A percentile compares a stretch with the other conserved stretches of the same genome.
Conservation (phyloP, 1,284 basidiomycete genomes). For the Ceratobasidium papillatum region DNA sequence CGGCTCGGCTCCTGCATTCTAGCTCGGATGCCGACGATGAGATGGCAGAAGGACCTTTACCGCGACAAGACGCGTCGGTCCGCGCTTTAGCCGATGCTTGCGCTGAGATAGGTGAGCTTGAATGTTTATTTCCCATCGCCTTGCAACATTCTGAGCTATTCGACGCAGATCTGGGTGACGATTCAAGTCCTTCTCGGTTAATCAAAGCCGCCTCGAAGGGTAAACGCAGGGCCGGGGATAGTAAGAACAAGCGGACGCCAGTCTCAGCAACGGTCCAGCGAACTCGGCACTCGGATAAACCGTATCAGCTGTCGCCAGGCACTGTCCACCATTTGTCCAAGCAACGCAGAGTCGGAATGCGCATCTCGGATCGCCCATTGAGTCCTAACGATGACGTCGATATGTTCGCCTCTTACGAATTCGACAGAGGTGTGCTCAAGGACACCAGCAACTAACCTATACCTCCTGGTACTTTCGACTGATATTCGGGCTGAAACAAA, state of each 20-base stretch:
- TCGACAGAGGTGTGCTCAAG: conserved; percentile 16
- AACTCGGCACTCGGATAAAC: not conserved
- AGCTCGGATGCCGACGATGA: conserved; percentile 15
- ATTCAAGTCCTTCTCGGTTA: conserved; percentile 7
- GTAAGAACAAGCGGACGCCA: not conserved
- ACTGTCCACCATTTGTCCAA: conserved; percentile 13
- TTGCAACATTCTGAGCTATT: not conserved
- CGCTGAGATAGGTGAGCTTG: conserved; percentile 11
- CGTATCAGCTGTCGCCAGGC: conserved; percentile 16
- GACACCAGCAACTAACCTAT: not conserved
- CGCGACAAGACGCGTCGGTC: not conserved
- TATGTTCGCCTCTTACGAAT: conserved; percentile 31
- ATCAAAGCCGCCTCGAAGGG: conserved; percentile 9
- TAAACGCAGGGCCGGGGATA: not conserved
- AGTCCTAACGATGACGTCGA: conserved; percentile 29
- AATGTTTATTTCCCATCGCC: not conserved
- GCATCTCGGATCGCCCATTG: not conserved
- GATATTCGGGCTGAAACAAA: not conserved
- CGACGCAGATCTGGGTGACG: not conserved
- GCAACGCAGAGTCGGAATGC: conserved; percentile 23
- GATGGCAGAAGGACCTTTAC: not conserved
- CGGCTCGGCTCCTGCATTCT: not conserved
- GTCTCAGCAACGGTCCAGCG: not conserved
- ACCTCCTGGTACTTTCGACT: not conserved
- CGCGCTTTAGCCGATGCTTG: conserved; percentile 3